Base-by-base conservation (phyloP, 2,329 filamentous ascomycete species). In the Colletotrichum euphorbiae region DNA sequence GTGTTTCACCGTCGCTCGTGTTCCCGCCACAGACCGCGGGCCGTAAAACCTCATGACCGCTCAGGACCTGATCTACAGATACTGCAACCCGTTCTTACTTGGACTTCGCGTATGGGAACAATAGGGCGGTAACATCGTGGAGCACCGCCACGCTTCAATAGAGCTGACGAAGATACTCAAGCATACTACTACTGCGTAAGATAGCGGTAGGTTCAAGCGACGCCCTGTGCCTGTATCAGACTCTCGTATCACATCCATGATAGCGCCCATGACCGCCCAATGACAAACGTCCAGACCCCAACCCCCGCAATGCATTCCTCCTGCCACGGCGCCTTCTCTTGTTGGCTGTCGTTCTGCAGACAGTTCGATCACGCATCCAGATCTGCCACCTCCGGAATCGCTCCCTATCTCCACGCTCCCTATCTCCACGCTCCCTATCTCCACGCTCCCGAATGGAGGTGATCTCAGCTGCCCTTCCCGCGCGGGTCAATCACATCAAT, bases 221-320 rank as follows among this genome's bases (percentile, higher is more conserved):
- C 33, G 63, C 33, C 63, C 57, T 19, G 57, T 62, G 50, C 50
- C 42, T 33, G 24, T 50, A n/a, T 62, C 57, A 40, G 50, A 54
- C 19, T n/a, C 36, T 9, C 61, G 31, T 15, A 51, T 12, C 31
- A 40, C 45, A 66, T 55, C 38, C 48, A 61, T 36, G n/a, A 8
- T 8, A n/a, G 4, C 31, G 6, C 3, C 2, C 40, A 19, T 55
- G 33, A 21, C 21, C 21, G 19, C 62, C 62, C 31, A 45, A 55
- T 48, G 31, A 15, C 28, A 19, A 48, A 38, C 19, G 12, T 21
- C 19, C 19, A 61, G 43, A 28, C 6, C 6, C n/a, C 21, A 15
- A 15, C 12, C 6, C 4, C 9, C n/a, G 42, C 9, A 33, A 21
- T 46, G 38, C 52, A 13, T 21, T 31, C 38, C 38, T 43, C 59